Percentiles rank a stretch among this genome's conserved stretches.
These are phyloP conservation scores for Phyllosticta citribraziliensis DNA, from an alignment of 2,329 filamentous ascomycete genomes.

Conservation along the genomic window DNA sequence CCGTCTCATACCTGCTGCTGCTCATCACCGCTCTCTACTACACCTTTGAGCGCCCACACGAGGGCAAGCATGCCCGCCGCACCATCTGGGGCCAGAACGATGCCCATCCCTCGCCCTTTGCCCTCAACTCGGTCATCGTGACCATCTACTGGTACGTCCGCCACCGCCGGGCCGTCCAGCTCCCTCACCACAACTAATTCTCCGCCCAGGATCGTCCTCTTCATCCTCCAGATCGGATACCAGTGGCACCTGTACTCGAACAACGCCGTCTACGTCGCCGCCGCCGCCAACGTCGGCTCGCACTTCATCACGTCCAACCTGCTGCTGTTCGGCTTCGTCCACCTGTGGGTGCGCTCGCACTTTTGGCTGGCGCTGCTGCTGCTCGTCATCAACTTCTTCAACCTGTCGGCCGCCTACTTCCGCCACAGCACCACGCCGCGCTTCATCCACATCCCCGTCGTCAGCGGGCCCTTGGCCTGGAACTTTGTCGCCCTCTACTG, in stretches of 20 bases:
- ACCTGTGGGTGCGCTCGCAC: slow-evolving; percentile 68
- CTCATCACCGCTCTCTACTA: slow-evolving; percentile 68
- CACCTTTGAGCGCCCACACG: slow-evolving; percentile 52
- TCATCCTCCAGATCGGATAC: slow-evolving; percentile 67
- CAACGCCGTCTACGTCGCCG: slow-evolving; percentile 51
- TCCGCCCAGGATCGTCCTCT: slow-evolving; percentile 45
- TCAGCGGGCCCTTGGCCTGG: slow-evolving; percentile 74
- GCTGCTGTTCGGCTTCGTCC: slow-evolving; percentile 69
- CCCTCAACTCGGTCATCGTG: slow-evolving; percentile 54
- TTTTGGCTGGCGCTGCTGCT: slow-evolving; percentile 70
- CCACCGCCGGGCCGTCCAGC: background rate
- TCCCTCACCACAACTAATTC: background rate
- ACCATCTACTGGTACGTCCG: slow-evolving; percentile 65
- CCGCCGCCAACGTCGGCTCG: slow-evolving; percentile 66
- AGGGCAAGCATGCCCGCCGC: slow-evolving; percentile 43
- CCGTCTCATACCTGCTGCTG: slow-evolving; percentile 64
- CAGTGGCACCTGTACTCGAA: slow-evolving; percentile 65
- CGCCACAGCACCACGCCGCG: slow-evolving; percentile 61
- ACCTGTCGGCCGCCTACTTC: slow-evolving; percentile 71
- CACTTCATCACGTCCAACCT: slow-evolving; percentile 85
- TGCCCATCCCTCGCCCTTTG: slow-evolving; percentile 60
- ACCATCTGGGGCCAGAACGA: slow-evolving; percentile 70
- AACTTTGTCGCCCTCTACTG: slow-evolving; percentile 80
- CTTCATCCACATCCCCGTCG: slow-evolving; percentile 65
- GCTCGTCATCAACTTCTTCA: slow-evolving; percentile 71